Evolutionary conservation across 345 rosid species (phyloP).

Genomic region (Murraya koenigii): DNA sequence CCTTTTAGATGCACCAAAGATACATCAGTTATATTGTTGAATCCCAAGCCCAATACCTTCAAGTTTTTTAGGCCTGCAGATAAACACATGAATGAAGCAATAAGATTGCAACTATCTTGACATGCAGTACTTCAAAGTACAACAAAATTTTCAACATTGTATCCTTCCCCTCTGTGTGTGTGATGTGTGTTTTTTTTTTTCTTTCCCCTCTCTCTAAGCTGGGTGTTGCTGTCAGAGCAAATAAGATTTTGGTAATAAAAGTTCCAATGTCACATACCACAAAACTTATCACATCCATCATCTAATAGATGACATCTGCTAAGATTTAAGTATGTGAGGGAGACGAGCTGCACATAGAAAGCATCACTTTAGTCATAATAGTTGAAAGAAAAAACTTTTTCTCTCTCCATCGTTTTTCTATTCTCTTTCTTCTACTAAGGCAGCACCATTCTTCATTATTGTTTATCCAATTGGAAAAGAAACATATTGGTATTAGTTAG

Average conservation of each 20-base stretch:
- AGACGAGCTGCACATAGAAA: constrained; percentile 27
- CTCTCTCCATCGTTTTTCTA: background rate
- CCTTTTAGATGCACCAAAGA: constrained; percentile 59
- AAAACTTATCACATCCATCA: constrained; percentile 48
- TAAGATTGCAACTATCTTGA: constrained; percentile 1
- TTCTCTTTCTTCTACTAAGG: background rate
- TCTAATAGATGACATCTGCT: constrained; percentile 43
- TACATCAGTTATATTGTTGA: constrained; percentile 52
- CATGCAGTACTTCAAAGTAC: too few species aligned
- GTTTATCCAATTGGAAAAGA: background rate
- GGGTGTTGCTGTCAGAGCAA: too few species aligned
- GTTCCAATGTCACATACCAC: constrained; percentile 28
- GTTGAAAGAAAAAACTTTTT: background rate
- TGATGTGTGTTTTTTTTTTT: too few species aligned
- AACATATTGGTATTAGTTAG: background rate
- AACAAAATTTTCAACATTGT: too few species aligned
- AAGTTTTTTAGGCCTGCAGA: constrained; percentile 41
- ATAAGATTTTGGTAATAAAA: background rate
- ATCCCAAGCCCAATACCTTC: constrained; percentile 52
- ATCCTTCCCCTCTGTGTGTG: too few species aligned
- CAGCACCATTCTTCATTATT: background rate
- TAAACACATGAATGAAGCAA: background rate
- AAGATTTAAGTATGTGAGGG: constrained; percentile 40
- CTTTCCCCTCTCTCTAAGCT: too few species aligned
- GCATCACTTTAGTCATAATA: background rate